A percentile compares a stretch with the other conserved stretches of the same genome.
Conservation (phyloP, 768 basidiomycete genomes). For the Boletus vermiculosoides region DNA sequence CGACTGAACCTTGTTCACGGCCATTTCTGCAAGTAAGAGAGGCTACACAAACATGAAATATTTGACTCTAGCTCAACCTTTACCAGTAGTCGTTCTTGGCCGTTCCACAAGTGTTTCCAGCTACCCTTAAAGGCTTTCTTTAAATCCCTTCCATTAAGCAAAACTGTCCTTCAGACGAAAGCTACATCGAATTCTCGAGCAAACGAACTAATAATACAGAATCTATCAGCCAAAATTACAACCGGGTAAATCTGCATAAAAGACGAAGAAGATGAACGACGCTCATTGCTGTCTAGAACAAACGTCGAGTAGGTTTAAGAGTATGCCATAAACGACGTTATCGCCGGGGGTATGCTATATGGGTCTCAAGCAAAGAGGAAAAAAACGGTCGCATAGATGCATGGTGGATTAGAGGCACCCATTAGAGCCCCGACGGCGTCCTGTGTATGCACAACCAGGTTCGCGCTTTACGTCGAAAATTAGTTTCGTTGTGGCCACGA, state of each 20-base stretch:
- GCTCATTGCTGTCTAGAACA: constrained; percentile 5
- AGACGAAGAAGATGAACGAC: background rate
- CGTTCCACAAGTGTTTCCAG: background rate
- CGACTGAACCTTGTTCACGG: background rate
- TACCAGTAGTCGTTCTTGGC: too few relatives aligned
- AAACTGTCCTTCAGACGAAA: background rate
- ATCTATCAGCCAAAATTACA: constrained; percentile 27
- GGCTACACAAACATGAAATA: background rate
- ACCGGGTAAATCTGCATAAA: background rate
- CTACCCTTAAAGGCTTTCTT: too few relatives aligned
- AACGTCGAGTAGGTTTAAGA: background rate
- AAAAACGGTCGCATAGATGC: background rate
- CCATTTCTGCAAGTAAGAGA: background rate
- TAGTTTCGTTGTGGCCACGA: background rate
- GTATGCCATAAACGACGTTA: background rate
- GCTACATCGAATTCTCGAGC: background rate
- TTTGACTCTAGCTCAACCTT: background rate
- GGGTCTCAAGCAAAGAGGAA: background rate
- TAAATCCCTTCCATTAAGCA: background rate
- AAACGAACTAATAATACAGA: constrained; percentile 24
- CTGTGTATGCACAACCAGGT: too few relatives aligned
- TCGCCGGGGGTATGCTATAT: constrained; percentile 2
- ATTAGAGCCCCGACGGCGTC: too few relatives aligned
- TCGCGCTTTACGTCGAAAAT: constrained; percentile 12
- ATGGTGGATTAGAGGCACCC: background rate